A percentile compares a stretch with the other conserved stretches of the same genome.
These are phyloP conservation scores for Lanmaoa pseudosensibilis DNA, from an alignment of 768 basidiomycete genomes.

Conservation along the genomic window DNA sequence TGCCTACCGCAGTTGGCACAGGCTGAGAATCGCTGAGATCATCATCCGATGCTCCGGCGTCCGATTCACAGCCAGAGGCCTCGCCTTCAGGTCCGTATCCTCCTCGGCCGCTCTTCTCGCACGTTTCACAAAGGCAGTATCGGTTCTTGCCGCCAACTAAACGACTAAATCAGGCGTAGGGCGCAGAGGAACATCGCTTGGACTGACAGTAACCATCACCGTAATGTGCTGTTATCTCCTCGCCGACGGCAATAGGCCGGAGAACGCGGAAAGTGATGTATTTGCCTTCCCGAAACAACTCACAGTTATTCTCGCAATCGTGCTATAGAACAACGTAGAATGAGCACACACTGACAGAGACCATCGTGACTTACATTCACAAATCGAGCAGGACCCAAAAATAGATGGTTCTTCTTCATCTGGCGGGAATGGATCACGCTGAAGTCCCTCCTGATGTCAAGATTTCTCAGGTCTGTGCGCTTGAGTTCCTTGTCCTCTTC, in stretches of 20 bases:
- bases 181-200: conserved; percentile 21
- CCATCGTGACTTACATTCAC: conserved; percentile 67
- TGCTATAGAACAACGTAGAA: conserved; percentile 49
- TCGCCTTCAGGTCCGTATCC: conserved; percentile 65
- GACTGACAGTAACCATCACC: conserved; percentile 87
- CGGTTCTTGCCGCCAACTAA: conserved; percentile 67
- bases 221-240: conserved; percentile 89
- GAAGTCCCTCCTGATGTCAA: conserved; percentile 81
- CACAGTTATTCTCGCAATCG: conserved; percentile 87
- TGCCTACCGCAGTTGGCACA: conserved; percentile 49
- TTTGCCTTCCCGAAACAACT: conserved; percentile 83
- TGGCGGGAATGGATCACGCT: conserved; percentile 90
- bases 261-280: conserved; percentile 88
- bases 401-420: conserved; percentile 90
- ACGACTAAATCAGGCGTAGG: conserved; percentile 31
- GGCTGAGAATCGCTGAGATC: conserved; percentile 41
- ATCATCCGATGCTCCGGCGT: conserved; percentile 39
- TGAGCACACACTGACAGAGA: background rate
- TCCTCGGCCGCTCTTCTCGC: conserved; percentile 72
- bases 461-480: conserved; percentile 67
- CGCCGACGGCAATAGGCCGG: conserved; percentile 72
- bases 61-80: conserved; percentile 46
- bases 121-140: conserved; percentile 84
- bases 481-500: conserved; percentile 87
- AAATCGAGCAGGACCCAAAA: conserved; percentile 88